Evolutionary conservation across 257 asterid genomes (phyloP).

Genomic region (Pogostemon cablin): DNA sequence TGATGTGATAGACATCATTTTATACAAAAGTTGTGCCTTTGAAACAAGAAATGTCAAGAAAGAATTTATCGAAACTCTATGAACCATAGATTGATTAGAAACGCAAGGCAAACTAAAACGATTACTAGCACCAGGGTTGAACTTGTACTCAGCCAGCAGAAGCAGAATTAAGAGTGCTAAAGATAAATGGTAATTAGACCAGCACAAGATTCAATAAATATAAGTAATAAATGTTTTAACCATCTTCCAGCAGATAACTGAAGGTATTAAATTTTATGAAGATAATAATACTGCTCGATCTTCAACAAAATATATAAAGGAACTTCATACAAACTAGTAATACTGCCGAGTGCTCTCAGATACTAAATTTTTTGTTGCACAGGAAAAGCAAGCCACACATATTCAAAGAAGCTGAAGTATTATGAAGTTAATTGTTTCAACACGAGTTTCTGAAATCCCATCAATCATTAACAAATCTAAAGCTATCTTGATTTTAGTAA

Average conservation of each 20-base stretch:
- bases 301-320: not conserved
- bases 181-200: not conserved
- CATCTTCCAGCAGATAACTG: conserved; percentile 11
- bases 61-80: conserved; percentile 12
- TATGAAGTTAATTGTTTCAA: not conserved
- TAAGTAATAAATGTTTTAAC: conserved; percentile 14
- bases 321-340: not conserved
- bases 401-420: not conserved
- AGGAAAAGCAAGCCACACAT: not conserved
- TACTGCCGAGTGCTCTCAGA: not conserved
- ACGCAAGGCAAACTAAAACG: conserved; percentile 14
- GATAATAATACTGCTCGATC: conserved; percentile 8
- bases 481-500: not conserved
- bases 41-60: not conserved
- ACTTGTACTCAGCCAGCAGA: not conserved
- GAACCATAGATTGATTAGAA: conserved; percentile 17
- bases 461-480: not conserved
- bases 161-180: not conserved
- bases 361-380: not conserved
- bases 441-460: not conserved
- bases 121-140: not conserved
- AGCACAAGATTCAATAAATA: not conserved
- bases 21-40: not conserved
- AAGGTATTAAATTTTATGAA: not conserved
- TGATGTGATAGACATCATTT: not conserved